Evolutionary conservation across 148 eudicot genomes (phyloP), one percentile per base, ranked within the genome.

Genomic region (Limonium bicolor): DNA sequence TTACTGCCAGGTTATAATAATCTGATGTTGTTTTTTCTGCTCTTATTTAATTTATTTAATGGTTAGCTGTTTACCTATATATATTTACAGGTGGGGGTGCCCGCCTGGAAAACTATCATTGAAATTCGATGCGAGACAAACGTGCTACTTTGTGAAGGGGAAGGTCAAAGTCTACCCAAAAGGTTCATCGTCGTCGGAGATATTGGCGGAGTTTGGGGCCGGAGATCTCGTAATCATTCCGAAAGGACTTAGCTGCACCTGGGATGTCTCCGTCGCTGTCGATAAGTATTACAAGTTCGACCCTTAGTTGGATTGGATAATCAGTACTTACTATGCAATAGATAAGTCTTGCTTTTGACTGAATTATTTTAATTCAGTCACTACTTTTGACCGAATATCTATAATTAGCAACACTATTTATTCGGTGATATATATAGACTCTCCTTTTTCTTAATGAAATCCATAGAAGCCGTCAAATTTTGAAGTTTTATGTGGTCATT

Each of bases 271-370:
- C 25, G 53, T 69, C 22, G 48, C 70, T 36, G 66, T 69, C 7
- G 74, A 69, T 43, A 56, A 69, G 48, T 69, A 39, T 51, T 69
- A 69, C 33, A 69, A 69, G 51, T 69, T 69, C 53, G 74, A 69
- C 20, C 73, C 73, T 52, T 50, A n/a, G n/a, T n/a, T n/a, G n/a
- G n/a, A n/a, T n/a, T n/a, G n/a, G n/a, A n/a, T n/a, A n/a, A n/a
- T n/a, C n/a, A n/a, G n/a, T n/a, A n/a, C n/a, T n/a, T n/a, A n/a
- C n/a, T n/a, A n/a, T n/a, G n/a, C n/a, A n/a, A n/a, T n/a, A n/a
- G n/a, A n/a, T n/a, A n/a, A n/a, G n/a, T n/a, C n/a, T n/a, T n/a
- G n/a, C n/a, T n/a, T n/a, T n/a, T n/a, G n/a, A n/a, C n/a, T n/a
- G n/a, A n/a, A n/a, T n/a, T n/a, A n/a, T n/a, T n/a, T n/a, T n/a